phyloP scores from a whole-genome alignment of 495 filamentous ascomycete genomes.

The Penicillium canariense region DNA sequence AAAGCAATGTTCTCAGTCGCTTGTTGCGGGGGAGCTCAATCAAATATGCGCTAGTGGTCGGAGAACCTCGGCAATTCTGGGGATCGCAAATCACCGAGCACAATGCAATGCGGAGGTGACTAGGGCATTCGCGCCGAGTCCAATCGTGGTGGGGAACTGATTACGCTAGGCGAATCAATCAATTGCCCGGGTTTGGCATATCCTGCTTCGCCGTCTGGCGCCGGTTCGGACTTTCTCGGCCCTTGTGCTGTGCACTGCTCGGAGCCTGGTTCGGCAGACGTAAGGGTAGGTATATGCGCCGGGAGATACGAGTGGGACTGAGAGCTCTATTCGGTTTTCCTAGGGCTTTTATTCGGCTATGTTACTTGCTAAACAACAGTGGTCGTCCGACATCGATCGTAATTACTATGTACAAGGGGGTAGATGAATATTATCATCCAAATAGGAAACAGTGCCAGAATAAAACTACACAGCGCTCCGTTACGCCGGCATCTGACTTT shows the following conservation, averaged over 20 bases:
- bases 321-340: neutral
- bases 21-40: constrained; percentile 30
- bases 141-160: neutral
- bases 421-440: constrained; percentile 1
- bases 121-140: neutral
- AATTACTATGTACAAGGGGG: constrained; percentile 12
- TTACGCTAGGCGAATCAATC: constrained; percentile 12
- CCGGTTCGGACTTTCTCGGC: too few relatives aligned
- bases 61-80: constrained; percentile 29
- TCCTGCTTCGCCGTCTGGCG: neutral
- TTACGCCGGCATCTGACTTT: constrained; percentile 48
- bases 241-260: too few relatives aligned
- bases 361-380: neutral
- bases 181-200: constrained; percentile 9
- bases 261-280: constrained; percentile 16
- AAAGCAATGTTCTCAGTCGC: constrained; percentile 1
- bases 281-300: neutral
- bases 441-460: neutral
- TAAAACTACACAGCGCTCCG: neutral
- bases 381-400: neutral
- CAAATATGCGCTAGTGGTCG: constrained; percentile 28
- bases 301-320: neutral
- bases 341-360: neutral
- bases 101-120: neutral
- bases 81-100: constrained; percentile 11